Evolutionary conservation across 495 filamentous ascomycete species (phyloP).

Genomic region (Daldinia childiae): DNA sequence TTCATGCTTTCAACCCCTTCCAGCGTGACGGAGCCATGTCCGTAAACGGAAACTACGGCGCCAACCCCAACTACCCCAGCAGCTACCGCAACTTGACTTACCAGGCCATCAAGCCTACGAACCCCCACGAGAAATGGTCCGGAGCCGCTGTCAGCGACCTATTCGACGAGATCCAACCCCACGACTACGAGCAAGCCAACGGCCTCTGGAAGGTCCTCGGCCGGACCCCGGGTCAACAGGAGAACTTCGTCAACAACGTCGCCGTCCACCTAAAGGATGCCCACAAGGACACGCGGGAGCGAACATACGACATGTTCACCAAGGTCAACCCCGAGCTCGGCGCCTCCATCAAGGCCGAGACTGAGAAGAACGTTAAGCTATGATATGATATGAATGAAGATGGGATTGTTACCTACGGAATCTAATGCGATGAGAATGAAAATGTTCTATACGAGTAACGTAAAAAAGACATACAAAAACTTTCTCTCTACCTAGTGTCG

Average conservation of each 20-base stretch:
- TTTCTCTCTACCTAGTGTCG: background rate
- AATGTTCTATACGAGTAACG: constrained; percentile 17
- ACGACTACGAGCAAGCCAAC: constrained; percentile 73
- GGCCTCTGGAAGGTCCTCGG: constrained; percentile 74
- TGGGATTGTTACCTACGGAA: background rate
- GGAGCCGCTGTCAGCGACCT: constrained; percentile 53
- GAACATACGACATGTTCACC: constrained; percentile 66
- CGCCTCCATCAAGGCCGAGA: constrained; percentile 52
- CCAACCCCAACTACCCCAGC: constrained; percentile 73
- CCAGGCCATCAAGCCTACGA: constrained; percentile 65
- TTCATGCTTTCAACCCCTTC: constrained; percentile 74
- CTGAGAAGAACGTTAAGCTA: constrained; percentile 60
- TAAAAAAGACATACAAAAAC: constrained; percentile 10
- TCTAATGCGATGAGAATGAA: constrained; percentile 10
- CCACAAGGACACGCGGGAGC: constrained; percentile 59
- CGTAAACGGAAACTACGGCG: constrained; percentile 74
- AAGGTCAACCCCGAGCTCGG: constrained; percentile 60
- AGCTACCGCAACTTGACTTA: constrained; percentile 68
- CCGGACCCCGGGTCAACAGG: constrained; percentile 68
- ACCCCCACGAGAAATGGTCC: constrained; percentile 71
- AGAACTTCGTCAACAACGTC: constrained; percentile 72
- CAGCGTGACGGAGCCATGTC: constrained; percentile 80
- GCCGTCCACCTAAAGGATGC: constrained; percentile 62
- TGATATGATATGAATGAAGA: too few relatives aligned
- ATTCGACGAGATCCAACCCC: constrained; percentile 56